Evolutionary conservation across 2,329 filamentous ascomycete genomes (phyloP), one percentile per base, ranked within the genome.

Genomic region (Colletotrichum sublineola): DNA sequence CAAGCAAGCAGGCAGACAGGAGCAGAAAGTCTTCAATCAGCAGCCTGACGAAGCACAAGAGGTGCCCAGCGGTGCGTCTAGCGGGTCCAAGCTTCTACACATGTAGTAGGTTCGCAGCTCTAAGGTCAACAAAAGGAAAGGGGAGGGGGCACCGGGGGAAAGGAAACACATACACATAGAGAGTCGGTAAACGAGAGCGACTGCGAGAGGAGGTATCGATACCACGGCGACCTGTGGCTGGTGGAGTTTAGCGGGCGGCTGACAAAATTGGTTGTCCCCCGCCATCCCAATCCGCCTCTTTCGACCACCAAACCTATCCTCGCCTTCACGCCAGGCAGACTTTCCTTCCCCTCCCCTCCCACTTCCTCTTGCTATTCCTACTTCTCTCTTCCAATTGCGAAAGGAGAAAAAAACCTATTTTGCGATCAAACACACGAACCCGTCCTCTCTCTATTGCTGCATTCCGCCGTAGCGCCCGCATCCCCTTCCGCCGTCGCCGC

Each of bases 221-320:
- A 74, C 56, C 56, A 58, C 56, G 38, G 38, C 18, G 56, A 58
- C 68, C 72, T 74, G 63, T 68, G 69, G 69, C 61, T 68, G 60
- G 73, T 74, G 73, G 71, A 75, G 68, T 69, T 63, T 73, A 66
- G 61, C 63, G 62, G 73, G 71, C 68, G 71, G 73, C 73, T 75
- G 73, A 75, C 73, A 75, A 75, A 74, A 75, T 75, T 75, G 71
- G 71, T 72, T 74, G 65, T 64, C 70, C 73, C 73, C 73, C 73
- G 73, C 73, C 73, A 75, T 75, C 56, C 55, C 36, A 8, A 40
- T 57, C 73, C 67, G 67, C 53, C 65, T 70, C 71, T 74, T 63
- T 73, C 68, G 60, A 73, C 73, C 66, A 66, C 64, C 67, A 70
- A 63, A 63, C 38, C 68, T 72, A 71, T 68, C 64, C 63, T 63